Base-by-base conservation (phyloP, 495 filamentous ascomycete species). In the Annulohypoxylon moriforme region DNA sequence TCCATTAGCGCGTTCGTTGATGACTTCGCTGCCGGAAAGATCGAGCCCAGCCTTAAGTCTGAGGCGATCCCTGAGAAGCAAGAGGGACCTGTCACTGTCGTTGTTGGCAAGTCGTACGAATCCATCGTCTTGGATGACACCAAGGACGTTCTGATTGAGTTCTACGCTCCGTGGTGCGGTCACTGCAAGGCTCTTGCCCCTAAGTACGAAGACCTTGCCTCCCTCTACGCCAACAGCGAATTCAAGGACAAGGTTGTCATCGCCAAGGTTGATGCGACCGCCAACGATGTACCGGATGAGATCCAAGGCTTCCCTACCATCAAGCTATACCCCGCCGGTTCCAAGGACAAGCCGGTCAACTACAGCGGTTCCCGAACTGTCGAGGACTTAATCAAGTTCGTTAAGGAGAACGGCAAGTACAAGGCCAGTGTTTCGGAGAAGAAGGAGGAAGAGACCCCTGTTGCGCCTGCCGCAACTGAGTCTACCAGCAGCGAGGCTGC, bases 221-320 rank as follows among this genome's bases (percentile, higher is more conserved):
- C 83, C 61, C 84, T 97, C 60, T 99, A 95, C 83, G 85, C 85
- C 78, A 85, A 90, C 70, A 83, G 88, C 62, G 91, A 93, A 62
- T 88, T 89, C 78, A 86, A 88, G 79, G 85, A 90, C 76, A 92
- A 97, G 87, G 91, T 98, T 38, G 91, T 91, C 67, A 90, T 99
- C 75, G 96, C 96, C 80, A 99, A 99, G 89, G 92, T 99, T 75
- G 96, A 99, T 79, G 96, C 96, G 52, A 99, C 96, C 36, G 84
- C 86, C 85, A 99, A 99, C 84, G 96, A 99, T 78, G 92, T 98
- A 25, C 96, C 96, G 11, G 94, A 98, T 81, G 91, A 97, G 79
- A 96, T 99, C 80, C 89, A 92, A 79, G 96, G 96, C 60, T 99
- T 99, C 93, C 96, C 96, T 29, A 99, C 96, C 78, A 98, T 99